Conservation (phyloP, 2,329 filamentous ascomycete genomes). For the Colletotrichum endophyticum region DNA sequence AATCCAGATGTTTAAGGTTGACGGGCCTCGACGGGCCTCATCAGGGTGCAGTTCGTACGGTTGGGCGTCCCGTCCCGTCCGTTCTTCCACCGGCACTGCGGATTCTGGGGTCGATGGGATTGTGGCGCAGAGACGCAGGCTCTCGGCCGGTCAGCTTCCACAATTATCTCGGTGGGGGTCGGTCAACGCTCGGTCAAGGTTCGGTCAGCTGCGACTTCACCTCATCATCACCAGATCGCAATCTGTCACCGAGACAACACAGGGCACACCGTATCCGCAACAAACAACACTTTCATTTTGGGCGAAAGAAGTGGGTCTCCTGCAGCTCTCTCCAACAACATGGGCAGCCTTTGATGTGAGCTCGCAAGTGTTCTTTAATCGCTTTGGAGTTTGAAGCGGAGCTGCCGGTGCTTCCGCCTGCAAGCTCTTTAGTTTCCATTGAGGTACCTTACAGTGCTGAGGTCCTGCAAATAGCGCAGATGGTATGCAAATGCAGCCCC, state of each 20-base stretch:
- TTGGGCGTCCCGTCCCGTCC: not conserved
- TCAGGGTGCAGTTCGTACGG: not conserved
- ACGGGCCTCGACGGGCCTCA: not conserved
- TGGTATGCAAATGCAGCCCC: not conserved
- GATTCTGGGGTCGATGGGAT: not conserved
- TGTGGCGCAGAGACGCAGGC: not conserved
- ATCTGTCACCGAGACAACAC: not conserved
- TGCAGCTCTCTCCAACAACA: not conserved
- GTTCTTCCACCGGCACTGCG: not conserved
- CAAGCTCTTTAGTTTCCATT: not conserved
- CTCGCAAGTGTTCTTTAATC: not conserved
- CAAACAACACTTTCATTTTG: not conserved
- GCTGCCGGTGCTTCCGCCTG: not conserved
- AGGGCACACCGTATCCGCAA: not conserved
- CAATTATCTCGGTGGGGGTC: not conserved
- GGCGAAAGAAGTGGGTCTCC: not conserved
- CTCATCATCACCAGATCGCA: not conserved
- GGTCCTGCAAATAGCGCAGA: not conserved
- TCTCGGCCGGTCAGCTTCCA: not conserved
- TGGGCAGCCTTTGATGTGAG: not conserved
- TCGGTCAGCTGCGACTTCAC: not conserved
- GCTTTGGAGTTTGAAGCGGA: not conserved
- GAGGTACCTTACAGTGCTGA: not conserved
- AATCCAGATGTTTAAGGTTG: not conserved
- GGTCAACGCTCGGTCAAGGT: not conserved